Percentiles rank a stretch among this genome's conserved stretches.
phyloP scores from a whole-genome alignment of 306 rosid species.

The Vigna mungo region DNA sequence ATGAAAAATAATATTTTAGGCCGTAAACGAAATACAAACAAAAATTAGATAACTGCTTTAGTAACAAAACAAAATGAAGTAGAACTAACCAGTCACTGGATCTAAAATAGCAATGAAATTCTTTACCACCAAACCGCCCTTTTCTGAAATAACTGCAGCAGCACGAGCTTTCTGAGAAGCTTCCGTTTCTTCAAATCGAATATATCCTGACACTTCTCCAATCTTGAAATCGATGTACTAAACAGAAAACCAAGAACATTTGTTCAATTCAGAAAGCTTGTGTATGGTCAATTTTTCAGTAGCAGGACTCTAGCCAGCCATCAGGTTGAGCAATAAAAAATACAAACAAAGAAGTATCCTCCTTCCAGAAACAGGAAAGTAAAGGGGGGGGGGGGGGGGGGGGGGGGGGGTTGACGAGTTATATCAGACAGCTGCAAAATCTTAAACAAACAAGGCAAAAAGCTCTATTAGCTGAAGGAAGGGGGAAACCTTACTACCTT shows the following conservation, averaged over 20 bases:
- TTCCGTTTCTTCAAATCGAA: slow-evolving; percentile 82
- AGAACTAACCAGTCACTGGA: slow-evolving; percentile 74
- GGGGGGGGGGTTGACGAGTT: background rate
- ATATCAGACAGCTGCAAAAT: slow-evolving; percentile 11
- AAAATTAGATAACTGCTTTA: background rate
- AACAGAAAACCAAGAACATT: slow-evolving; percentile 30
- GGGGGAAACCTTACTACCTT: slow-evolving; percentile 57
- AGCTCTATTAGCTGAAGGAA: background rate
- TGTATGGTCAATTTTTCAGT: background rate
- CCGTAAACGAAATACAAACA: slow-evolving; percentile 17
- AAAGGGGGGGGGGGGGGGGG: background rate
- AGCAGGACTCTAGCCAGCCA: background rate
- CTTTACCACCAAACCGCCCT: slow-evolving; percentile 78
- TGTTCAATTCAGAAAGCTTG: slow-evolving; percentile 16
- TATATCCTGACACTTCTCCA: slow-evolving; percentile 83
- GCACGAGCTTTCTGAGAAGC: slow-evolving; percentile 93
- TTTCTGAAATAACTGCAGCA: slow-evolving; percentile 77
- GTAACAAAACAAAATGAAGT: background rate
- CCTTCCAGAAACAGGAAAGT: background rate
- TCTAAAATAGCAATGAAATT: slow-evolving; percentile 73
- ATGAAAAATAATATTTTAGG: background rate
- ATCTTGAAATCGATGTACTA: slow-evolving; percentile 86
- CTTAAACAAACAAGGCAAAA: background rate
- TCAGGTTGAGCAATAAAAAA: slow-evolving; percentile 3
- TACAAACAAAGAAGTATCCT: background rate